Evolutionary conservation across 2,329 filamentous ascomycete species (phyloP).

Genomic region (Rutstroemia sp.): DNA sequence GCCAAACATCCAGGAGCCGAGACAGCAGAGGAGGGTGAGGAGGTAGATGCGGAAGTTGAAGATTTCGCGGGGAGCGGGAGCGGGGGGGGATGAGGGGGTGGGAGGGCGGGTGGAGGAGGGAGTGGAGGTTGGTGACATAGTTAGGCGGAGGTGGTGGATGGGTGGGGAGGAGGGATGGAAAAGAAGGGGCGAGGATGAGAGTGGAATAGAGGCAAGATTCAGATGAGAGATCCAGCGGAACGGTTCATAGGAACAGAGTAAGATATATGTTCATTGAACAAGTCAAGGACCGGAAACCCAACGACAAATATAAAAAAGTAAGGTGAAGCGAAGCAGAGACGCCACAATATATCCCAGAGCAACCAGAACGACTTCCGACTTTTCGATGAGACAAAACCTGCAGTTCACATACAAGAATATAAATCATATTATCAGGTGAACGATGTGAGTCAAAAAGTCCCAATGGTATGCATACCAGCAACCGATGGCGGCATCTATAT

Average conservation of each 20-base stretch:
- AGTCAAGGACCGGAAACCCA: too few relatives aligned
- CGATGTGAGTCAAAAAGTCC: too few relatives aligned
- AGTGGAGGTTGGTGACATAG: conserved; percentile 10
- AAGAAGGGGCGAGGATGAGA: not conserved
- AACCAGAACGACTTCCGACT: not conserved
- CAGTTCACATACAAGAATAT: not conserved
- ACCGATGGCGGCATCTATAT: not conserved
- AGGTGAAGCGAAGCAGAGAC: not conserved
- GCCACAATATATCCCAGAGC: not conserved
- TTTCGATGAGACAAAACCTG: not conserved
- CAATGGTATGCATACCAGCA: not conserved
- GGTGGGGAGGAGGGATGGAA: not conserved
- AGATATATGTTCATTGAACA: not conserved
- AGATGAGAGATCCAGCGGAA: not conserved
- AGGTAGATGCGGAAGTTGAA: conserved; percentile 20
- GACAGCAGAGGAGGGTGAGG: conserved; percentile 16
- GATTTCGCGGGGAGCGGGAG: conserved; percentile 18
- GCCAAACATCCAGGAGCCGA: conserved; percentile 22
- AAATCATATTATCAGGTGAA: too few relatives aligned
- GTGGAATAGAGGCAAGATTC: not conserved
- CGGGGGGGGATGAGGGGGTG: conserved; percentile 5
- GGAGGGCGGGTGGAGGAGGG: conserved; percentile 5
- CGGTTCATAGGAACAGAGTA: not conserved
- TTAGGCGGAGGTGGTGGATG: not conserved
- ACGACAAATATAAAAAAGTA: not conserved